Percentiles rank a stretch among this genome's conserved stretches.
Evolutionary conservation across 169 alveolate species (phyloP).

Genomic region (Cryptosporidium baileyi): DNA sequence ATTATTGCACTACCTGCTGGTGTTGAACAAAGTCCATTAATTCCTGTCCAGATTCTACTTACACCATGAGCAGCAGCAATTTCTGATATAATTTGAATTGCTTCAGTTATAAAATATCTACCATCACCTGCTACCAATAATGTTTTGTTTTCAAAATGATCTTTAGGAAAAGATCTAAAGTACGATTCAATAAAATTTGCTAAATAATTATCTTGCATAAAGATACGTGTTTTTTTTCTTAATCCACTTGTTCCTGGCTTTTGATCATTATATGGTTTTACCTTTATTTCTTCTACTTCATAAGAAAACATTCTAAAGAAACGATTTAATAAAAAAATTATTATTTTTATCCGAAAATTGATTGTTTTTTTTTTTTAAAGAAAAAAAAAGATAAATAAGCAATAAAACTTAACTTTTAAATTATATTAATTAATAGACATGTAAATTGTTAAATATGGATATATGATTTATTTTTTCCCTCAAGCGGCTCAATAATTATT

Average conservation of each 20-base stretch:
- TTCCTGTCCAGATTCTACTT: constrained; percentile 82
- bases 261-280: constrained; percentile 84
- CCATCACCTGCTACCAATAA: constrained; percentile 92
- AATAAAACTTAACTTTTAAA: too few species aligned
- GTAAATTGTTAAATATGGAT: too few species aligned
- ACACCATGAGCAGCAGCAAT: constrained; percentile 87
- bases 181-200: constrained; percentile 86
- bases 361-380: too few species aligned
- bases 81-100: constrained; percentile 79
- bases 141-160: constrained; percentile 79
- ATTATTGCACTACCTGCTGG: constrained; percentile 92
- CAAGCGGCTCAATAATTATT: too few species aligned
- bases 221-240: constrained; percentile 84
- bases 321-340: not conserved
- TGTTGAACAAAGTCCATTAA: constrained; percentile 90
- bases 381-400: too few species aligned
- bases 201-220: constrained; percentile 79
- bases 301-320: not conserved
- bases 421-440: too few species aligned
- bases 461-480: too few species aligned
- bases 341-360: too few species aligned
- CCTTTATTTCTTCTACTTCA: constrained; percentile 74
- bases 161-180: constrained; percentile 79
- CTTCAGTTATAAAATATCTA: constrained; percentile 83
- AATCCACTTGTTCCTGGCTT: constrained; percentile 92